Evolutionary conservation across 2,329 filamentous ascomycete genomes (phyloP), one percentile per base, ranked within the genome.

Genomic region (Sporothrix brasiliensis): DNA sequence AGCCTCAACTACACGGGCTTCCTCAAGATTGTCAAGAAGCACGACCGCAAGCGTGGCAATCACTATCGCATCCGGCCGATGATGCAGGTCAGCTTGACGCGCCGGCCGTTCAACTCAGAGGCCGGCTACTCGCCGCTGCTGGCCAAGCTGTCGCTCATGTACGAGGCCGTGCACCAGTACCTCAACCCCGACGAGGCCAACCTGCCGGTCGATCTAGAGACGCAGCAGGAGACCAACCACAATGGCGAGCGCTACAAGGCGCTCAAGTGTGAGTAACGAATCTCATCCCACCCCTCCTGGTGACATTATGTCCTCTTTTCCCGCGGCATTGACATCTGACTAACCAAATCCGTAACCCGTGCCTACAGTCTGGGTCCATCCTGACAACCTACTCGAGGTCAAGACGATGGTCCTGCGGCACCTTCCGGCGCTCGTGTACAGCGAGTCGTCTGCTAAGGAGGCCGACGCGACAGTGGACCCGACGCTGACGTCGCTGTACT

Each of bases 1-100:
- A 92, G 91, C 74, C 90, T 97, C 83, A 99, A 99, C 83, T 99
- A 97, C 81, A 97, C 95, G 6, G 95, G 93, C 63, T 97, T 98
- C 81, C 87, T 97, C 78, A 99, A 99, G 85, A 97, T 97, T 63
- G 93, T 93, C 70, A 99, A 99, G 88, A 99, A 99, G 83, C 95
- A 99, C 81, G 95, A 99, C 81, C 92, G 95, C 75, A 96, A 94
- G 82, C 88, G 94, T 74, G 94, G 94, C 70, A 86, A 89, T 74
- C 87, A 89, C 68, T 98, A 98, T 83, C 92, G 91, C 79, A 91
- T 98, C 75, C 89, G 93, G 30, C 94, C 95, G 39, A 89, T 98
- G 83, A 89, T 98, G 81, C 92, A 97, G 81, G 91, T 97, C 76
- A 91, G 92, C 76, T 82, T 99, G 76, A 89, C 92, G n/a, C 89